Evolutionary conservation across 2,329 filamentous ascomycete genomes (phyloP).

Genomic region (Colletotrichum sp.): DNA sequence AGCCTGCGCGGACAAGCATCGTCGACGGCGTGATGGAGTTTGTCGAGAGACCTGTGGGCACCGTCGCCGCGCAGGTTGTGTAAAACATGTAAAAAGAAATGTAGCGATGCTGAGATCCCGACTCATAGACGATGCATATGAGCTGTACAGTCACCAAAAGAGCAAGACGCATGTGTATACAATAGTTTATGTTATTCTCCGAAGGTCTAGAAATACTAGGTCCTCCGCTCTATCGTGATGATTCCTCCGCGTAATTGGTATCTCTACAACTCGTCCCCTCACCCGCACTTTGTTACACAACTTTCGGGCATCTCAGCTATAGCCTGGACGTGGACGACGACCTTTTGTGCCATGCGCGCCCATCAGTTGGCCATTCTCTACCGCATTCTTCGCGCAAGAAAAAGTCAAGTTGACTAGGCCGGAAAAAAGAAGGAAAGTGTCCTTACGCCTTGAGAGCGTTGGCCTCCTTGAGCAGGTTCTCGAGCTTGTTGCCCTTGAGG

Average conservation of each 20-base stretch:
- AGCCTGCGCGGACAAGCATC: slow-evolving; percentile 79
- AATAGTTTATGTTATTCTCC: background rate
- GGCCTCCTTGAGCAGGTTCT: slow-evolving; percentile 44
- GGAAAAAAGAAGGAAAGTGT: too few species aligned
- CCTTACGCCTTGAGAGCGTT: slow-evolving; percentile 48
- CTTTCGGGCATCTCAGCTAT: background rate
- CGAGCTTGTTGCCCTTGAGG: slow-evolving; percentile 47
- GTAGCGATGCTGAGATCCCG: slow-evolving; percentile 15
- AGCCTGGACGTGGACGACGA: background rate
- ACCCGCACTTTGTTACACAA: background rate
- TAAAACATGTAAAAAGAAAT: slow-evolving; percentile 27
- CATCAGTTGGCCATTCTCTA: background rate
- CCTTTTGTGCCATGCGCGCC: background rate
- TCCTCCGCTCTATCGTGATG: background rate
- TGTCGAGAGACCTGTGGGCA: slow-evolving; percentile 86
- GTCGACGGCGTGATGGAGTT: slow-evolving; percentile 88
- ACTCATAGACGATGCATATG: slow-evolving; percentile 11
- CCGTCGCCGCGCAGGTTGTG: slow-evolving; percentile 79
- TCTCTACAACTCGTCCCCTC: background rate
- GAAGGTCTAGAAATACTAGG: background rate
- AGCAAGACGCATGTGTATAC: slow-evolving; percentile 9
- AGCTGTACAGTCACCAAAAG: background rate
- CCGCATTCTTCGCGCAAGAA: background rate
- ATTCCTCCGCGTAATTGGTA: background rate
- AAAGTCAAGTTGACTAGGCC: background rate